Evolutionary conservation across 2,329 filamentous ascomycete species (phyloP), one percentile per base, ranked within the genome.

Genomic region (Cercospora janseana): DNA sequence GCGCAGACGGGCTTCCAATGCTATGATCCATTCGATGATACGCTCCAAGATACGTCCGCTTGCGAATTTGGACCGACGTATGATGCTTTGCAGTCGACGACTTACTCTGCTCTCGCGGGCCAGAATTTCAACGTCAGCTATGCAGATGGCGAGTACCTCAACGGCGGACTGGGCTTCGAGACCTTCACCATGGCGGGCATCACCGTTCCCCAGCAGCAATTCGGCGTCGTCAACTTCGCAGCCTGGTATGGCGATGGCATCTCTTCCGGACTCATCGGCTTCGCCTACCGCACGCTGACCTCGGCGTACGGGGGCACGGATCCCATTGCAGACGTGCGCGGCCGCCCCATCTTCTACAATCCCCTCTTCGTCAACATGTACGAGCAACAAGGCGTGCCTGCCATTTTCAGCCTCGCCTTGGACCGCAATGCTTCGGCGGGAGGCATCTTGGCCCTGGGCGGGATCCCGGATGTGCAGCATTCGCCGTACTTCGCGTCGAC

Each of bases 311-410:
- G 46, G 6, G 69, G 68, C 28, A 59, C 56, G 12, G 52, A 65
- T 35, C 59, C 63, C 1, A 50, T 41, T 13, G 12, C 40, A 9
- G 59, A 66, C 35, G 41, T 46, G n/a, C 23, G 56, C 56, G 49
- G 60, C 49, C 45, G 31, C 9, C 34, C 46, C 10, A 32, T 67
- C 59, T 38, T 62, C 0, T 81, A 80, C 64, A 69, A 74, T 45
- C 74, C 78, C 0, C 58, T 80, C n/a, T 72, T 81, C 56, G 74
- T 70, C 6, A 75, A 67, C 27, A 74, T 80, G 72, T 73, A 71
- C 56, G 64, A 70, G 44, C 60, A 73, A 23, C 67, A 71, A 16
- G 59, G 71, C 9, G 70, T 75, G 6, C 58, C 69, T 0, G 70
- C 75, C 0, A 58, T 76, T 7, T 80, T 79, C 67, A 74, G 70